A percentile compares a stretch with the other conserved stretches of the same genome.
These are phyloP conservation scores for Helicocarpus griseus DNA, from an alignment of 2,329 filamentous ascomycete species.

Conservation along the genomic window DNA sequence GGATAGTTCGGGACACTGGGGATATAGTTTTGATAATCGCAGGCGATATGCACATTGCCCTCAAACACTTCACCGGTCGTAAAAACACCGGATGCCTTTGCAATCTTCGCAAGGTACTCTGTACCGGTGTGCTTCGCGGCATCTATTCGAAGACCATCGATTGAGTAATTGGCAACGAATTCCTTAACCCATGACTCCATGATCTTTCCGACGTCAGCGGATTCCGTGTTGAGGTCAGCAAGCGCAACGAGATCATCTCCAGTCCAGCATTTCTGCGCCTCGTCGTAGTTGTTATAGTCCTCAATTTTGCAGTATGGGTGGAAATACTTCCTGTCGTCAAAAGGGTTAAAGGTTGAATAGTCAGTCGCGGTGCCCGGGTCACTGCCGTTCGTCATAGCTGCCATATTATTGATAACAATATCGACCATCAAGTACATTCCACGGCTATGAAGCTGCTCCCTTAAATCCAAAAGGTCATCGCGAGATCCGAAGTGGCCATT, in stretches of 20 bases:
- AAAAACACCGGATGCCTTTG: slow-evolving; percentile 32
- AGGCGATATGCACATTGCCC: slow-evolving; percentile 27
- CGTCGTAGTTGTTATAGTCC: slow-evolving; percentile 44
- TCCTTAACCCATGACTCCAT: slow-evolving; percentile 33
- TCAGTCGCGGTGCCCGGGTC: slow-evolving; percentile 40
- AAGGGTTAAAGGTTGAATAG: slow-evolving; percentile 44
- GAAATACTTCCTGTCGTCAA: slow-evolving; percentile 50
- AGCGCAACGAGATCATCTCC: slow-evolving; percentile 47
- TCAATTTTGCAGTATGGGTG: slow-evolving; percentile 47
- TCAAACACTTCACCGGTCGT: slow-evolving; percentile 39
- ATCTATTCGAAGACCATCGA: slow-evolving; percentile 45
- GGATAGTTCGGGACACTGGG: slow-evolving; percentile 41
- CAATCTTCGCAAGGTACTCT: slow-evolving; percentile 32
- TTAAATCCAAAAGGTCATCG: slow-evolving; percentile 38
- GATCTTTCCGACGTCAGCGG: slow-evolving; percentile 29
- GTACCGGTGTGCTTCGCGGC: slow-evolving; percentile 39
- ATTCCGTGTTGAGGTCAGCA: slow-evolving; percentile 41
- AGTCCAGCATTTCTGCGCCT: slow-evolving; percentile 43
- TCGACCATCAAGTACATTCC: slow-evolving; percentile 47
- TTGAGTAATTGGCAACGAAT: slow-evolving; percentile 35
- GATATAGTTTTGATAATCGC: slow-evolving; percentile 35
- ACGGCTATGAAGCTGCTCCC: slow-evolving; percentile 34
- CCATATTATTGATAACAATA: slow-evolving; percentile 36
- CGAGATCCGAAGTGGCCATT: slow-evolving; percentile 42
- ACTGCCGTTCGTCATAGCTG: slow-evolving; percentile 32